Evolutionary conservation across 2,329 filamentous ascomycete genomes (phyloP).

Genomic region (Alternaria gansuensis): DNA sequence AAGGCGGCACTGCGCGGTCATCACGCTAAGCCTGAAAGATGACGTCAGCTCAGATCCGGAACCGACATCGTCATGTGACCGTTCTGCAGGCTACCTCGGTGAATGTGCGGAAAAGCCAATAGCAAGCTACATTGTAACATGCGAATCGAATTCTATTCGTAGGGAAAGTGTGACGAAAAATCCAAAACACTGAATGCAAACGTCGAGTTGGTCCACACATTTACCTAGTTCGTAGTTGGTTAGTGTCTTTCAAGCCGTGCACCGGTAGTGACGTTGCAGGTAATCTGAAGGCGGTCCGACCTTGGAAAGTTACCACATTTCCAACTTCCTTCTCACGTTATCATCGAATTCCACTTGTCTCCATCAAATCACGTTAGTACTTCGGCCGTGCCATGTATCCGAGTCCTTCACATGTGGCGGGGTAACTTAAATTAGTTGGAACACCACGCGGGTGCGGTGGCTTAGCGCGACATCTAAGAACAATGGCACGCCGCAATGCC

Average conservation of each 20-base stretch:
- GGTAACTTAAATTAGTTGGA: conserved; percentile 11
- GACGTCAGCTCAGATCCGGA: background rate
- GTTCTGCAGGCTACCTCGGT: background rate
- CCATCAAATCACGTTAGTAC: background rate
- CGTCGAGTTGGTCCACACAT: background rate
- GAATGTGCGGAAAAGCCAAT: background rate
- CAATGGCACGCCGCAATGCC: conserved; percentile 5
- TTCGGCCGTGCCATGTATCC: background rate
- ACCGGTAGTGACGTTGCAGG: background rate
- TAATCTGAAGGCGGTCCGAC: background rate
- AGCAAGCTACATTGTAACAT: background rate
- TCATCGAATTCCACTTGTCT: background rate
- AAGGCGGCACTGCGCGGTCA: background rate
- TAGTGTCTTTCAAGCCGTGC: background rate
- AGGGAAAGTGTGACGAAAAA: background rate
- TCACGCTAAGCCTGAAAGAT: background rate
- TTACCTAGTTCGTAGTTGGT: background rate
- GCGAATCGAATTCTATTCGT: background rate
- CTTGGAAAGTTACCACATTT: conserved; percentile 3
- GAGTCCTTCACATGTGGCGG: conserved; percentile 4
- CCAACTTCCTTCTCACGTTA: background rate
- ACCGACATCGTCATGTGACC: background rate
- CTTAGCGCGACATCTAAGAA: background rate
- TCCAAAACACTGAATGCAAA: background rate
- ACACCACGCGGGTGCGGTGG: conserved; percentile 2